Evolutionary conservation across 768 basidiomycete genomes (phyloP).

Genomic region (Russula brevipes): DNA sequence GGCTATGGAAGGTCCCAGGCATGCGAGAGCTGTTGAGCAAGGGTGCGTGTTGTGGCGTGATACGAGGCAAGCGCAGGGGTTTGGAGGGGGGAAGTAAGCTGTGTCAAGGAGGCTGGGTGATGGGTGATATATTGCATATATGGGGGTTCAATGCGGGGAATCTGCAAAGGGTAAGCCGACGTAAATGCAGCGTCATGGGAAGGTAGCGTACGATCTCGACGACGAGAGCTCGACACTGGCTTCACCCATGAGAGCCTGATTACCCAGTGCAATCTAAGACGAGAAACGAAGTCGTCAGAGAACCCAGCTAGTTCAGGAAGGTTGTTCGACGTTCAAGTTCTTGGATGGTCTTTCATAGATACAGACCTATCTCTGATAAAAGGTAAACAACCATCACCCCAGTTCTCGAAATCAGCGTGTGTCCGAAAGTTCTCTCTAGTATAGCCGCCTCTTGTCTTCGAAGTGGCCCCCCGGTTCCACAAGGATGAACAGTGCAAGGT

Average conservation of each 20-base stretch:
- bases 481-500: too few relatives aligned
- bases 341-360: too few relatives aligned
- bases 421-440: too few relatives aligned
- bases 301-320: slow-evolving; percentile 69
- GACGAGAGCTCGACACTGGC: slow-evolving; percentile 66
- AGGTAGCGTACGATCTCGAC: slow-evolving; percentile 50
- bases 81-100: slow-evolving; percentile 48
- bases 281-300: slow-evolving; percentile 59
- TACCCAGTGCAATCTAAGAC: slow-evolving; percentile 60
- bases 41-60: slow-evolving; percentile 55
- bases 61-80: slow-evolving; percentile 62
- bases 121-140: slow-evolving; percentile 80
- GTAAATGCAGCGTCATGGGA: slow-evolving; percentile 2
- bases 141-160: slow-evolving; percentile 61
- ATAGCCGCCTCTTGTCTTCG: too few relatives aligned
- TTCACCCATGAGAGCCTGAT: slow-evolving; percentile 57
- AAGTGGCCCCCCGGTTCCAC: too few relatives aligned
- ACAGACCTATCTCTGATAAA: too few relatives aligned
- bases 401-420: too few relatives aligned
- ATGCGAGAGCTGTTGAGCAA: slow-evolving; percentile 69
- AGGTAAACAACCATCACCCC: too few relatives aligned
- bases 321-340: slow-evolving; percentile 40
- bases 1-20: slow-evolving; percentile 96
- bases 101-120: slow-evolving; percentile 68
- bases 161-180: slow-evolving; percentile 37